Evolutionary conservation across 179 eudicot genomes (phyloP).

Genomic region (Spinacia oleracea): DNA sequence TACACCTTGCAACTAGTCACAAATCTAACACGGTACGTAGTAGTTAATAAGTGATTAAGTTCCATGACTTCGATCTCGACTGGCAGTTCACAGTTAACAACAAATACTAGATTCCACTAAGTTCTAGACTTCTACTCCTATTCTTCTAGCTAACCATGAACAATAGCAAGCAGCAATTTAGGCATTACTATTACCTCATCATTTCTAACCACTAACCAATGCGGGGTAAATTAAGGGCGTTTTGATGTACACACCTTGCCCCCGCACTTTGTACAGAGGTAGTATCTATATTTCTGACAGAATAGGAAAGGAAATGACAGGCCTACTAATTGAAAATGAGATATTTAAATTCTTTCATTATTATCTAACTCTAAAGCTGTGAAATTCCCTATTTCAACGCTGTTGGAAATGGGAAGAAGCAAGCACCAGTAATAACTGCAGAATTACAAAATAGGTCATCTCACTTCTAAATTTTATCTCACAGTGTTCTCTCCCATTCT

Average conservation of each 20-base stretch:
- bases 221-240: not conserved
- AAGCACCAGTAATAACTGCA: not conserved
- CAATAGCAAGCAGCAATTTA: not conserved
- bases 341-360: not conserved
- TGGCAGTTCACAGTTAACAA: not conserved
- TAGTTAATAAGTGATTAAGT: not conserved
- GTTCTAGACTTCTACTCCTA: too few relatives aligned
- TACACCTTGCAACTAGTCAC: not conserved
- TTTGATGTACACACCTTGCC: not conserved
- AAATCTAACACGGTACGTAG: not conserved
- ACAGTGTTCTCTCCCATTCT: not conserved
- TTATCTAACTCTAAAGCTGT: not conserved
- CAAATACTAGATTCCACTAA: not conserved
- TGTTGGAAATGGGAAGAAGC: not conserved
- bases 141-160: not conserved
- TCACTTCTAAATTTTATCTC: not conserved
- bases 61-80: not conserved
- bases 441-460: not conserved
- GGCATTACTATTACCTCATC: not conserved
- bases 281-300: not conserved
- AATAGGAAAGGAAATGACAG: not conserved
- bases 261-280: not conserved
- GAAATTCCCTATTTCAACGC: not conserved
- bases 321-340: not conserved
- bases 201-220: not conserved